phyloP scores from a whole-genome alignment of 768 basidiomycete species.

The Phaffia tasmanica region DNA sequence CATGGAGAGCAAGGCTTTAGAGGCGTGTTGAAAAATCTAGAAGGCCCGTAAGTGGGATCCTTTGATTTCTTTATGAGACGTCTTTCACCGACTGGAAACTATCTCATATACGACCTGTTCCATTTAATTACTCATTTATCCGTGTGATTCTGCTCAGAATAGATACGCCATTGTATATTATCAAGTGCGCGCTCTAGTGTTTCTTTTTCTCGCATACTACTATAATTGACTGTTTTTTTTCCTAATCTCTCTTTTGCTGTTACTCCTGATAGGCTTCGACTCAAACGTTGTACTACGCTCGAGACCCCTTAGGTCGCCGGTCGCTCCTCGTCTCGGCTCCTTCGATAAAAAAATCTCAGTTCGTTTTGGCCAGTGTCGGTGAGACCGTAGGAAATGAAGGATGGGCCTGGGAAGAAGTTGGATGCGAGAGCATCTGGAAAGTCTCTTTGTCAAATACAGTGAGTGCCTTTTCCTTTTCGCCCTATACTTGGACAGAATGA shows the following conservation, averaged over 20 bases:
- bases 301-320: slow-evolving; percentile 75
- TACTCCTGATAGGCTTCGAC: slow-evolving; percentile 26
- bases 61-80: background rate
- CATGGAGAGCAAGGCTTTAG: slow-evolving; percentile 42
- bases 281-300: slow-evolving; percentile 54
- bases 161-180: slow-evolving; percentile 59
- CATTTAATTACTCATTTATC: background rate
- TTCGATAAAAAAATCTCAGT: slow-evolving; percentile 43
- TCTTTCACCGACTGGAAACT: background rate
- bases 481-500: background rate
- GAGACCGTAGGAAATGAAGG: slow-evolving; percentile 3
- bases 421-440: background rate
- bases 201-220: background rate
- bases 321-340: slow-evolving; percentile 67
- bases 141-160: background rate
- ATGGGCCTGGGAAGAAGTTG: slow-evolving; percentile 20
- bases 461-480: background rate
- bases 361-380: slow-evolving; percentile 45
- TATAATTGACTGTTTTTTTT: background rate
- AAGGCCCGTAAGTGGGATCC: slow-evolving; percentile 60
- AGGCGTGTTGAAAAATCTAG: slow-evolving; percentile 50
- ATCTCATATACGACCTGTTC: too few species aligned
- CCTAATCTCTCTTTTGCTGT: background rate
- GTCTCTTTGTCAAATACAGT: slow-evolving; percentile 7
- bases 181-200: slow-evolving; percentile 43